phyloP scores from a whole-genome alignment of 1,284 basidiomycete species.

The Coniferiporia sulphurascens region DNA sequence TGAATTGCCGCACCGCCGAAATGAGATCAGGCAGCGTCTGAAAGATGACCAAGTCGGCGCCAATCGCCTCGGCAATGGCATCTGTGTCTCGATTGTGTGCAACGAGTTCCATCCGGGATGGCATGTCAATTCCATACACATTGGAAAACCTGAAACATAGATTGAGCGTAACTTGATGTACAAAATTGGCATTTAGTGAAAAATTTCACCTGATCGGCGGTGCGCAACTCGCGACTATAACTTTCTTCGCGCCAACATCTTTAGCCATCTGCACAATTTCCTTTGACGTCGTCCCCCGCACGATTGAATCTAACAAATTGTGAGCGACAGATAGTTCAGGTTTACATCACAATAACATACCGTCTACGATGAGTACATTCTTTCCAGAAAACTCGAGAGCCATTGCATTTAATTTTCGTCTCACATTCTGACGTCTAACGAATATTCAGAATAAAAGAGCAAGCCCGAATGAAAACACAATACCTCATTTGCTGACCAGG shows the following conservation, averaged over 20 bases:
- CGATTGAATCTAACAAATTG: slow-evolving; percentile 81
- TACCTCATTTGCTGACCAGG: slow-evolving; percentile 92
- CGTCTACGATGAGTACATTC: slow-evolving; percentile 94
- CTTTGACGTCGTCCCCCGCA: slow-evolving; percentile 96
- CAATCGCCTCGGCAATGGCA: slow-evolving; percentile 81
- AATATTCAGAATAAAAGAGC: neutral
- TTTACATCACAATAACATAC: slow-evolving; percentile 36
- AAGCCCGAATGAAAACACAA: slow-evolving; percentile 4
- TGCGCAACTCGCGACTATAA: slow-evolving; percentile 95
- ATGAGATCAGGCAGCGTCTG: slow-evolving; percentile 93
- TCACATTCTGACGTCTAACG: slow-evolving; percentile 85
- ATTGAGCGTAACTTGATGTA: slow-evolving; percentile 6
- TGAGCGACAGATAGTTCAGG: neutral
- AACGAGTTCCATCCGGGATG: slow-evolving; percentile 89
- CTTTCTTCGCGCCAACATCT: slow-evolving; percentile 97
- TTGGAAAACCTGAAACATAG: slow-evolving; percentile 67
- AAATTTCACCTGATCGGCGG: slow-evolving; percentile 81
- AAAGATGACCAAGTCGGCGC: slow-evolving; percentile 96
- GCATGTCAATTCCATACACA: slow-evolving; percentile 99
- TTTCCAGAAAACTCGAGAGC: slow-evolving; percentile 95
- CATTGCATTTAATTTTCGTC: slow-evolving; percentile 98
- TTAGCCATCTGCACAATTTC: slow-evolving; percentile 99
- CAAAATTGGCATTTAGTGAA: neutral
- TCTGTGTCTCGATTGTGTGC: slow-evolving; percentile 77
- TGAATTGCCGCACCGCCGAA: slow-evolving; percentile 84